These are phyloP conservation scores for Spinacia oleracea DNA, from an alignment of 179 eudicot genomes.

Conservation along the genomic window DNA sequence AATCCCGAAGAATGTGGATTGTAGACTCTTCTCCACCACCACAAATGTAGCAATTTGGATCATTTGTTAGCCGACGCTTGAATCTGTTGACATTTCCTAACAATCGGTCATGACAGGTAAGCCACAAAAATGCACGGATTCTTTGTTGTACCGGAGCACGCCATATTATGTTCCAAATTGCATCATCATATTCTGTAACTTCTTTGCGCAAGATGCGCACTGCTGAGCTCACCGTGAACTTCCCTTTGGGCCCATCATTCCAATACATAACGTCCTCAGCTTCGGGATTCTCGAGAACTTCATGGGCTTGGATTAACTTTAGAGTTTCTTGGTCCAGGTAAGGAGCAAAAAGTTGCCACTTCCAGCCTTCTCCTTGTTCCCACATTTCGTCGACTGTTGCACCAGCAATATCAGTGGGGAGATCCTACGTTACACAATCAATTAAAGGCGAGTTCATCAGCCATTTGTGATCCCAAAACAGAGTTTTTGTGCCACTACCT, in stretches of 20 bases:
- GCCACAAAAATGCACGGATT: not conserved
- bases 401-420: not conserved
- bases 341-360: too few species aligned
- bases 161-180: not conserved
- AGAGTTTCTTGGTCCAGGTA: too few species aligned
- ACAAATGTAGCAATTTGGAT: not conserved
- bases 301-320: not conserved
- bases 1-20: not conserved
- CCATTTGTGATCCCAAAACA: not conserved
- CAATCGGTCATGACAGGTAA: not conserved
- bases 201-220: too few species aligned
- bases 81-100: not conserved
- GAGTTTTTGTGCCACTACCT: not conserved
- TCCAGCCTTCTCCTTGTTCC: rapidly evolving
- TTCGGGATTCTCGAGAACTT: not conserved
- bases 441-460: too few species aligned
- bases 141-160: not conserved
- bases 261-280: not conserved
- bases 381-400: not conserved
- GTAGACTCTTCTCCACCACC: not conserved
- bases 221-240: too few species aligned
- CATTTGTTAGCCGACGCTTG: not conserved
- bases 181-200: too few species aligned
- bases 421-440: too few species aligned
- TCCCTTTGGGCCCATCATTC: not conserved